Base-by-base conservation (phyloP, 108 stramenopile species). In the Chaetoceros tenuissimus region DNA sequence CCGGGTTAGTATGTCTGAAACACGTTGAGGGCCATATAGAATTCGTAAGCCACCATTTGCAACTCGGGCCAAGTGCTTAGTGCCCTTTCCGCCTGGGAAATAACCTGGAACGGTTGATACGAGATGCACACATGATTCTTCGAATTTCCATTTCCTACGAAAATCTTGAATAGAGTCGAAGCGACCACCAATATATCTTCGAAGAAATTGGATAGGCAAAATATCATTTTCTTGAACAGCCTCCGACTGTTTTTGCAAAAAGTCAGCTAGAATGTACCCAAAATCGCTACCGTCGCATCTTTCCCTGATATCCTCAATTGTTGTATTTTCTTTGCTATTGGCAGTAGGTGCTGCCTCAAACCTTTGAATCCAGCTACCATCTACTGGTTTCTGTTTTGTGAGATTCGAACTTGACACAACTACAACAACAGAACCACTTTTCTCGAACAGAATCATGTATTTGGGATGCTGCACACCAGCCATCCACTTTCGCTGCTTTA, bases 401-500 rank as follows among this genome's bases (percentile, higher is more conserved):
- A 87, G 46, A 50, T 91, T 91, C 48, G 78, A 61, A 3, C 84
- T 91, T 21, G 85, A 78, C 1, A 91, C 65, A 18, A 86, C 71
- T 1, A 91, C 85, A 3, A 87, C 73, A 34, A 87, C 24, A 22
- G 79, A 72, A 2, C 89, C 89, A 20, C 53, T 53, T 5, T 48
- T 66, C 57, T 85, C 83, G 31, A 91, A 82, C 18, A 91, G 56
- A n/a, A 90, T 55, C 65, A 80, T 73, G 59, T 77, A 91, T 61
- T 91, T 91, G 13, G 89, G 89, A 69, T 91, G 89, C 28, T 91
- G 80, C 16, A 86, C 85, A 7, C 89, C 89, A 31, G 59, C 44
- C 31, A 55, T 64, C 16, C 46, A 60, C 57, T 77, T 64, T 43
- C 57, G 54, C 28, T 34, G 7, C 48, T 62, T 47, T 16, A 55